Percentiles rank a stretch among this genome's conserved stretches.
phyloP scores from a whole-genome alignment of 345 rosid species.

The Pugionium dolabratum region DNA sequence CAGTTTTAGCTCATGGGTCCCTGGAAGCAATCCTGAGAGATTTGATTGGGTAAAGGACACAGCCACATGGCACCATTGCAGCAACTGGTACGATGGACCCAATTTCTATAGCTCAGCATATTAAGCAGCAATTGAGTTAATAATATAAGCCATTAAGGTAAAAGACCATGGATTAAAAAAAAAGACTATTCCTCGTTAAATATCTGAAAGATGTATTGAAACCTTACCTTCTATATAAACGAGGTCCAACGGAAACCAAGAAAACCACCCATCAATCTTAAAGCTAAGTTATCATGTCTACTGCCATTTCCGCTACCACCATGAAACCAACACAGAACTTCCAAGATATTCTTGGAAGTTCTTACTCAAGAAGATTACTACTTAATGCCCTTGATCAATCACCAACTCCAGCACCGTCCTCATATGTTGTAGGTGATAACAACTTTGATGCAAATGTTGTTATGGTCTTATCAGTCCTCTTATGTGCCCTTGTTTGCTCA shows the following conservation, averaged over 20 bases:
- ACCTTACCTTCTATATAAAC: slow-evolving; percentile 36
- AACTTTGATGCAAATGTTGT: slow-evolving; percentile 70
- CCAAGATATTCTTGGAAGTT: slow-evolving; percentile 35
- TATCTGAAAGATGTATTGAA: slow-evolving; percentile 22
- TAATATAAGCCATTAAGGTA: slow-evolving; percentile 14
- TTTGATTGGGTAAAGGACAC: slow-evolving; percentile 40
- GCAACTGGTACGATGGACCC: slow-evolving; percentile 39
- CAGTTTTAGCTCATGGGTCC: slow-evolving; percentile 38
- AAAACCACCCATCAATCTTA: slow-evolving; percentile 32
- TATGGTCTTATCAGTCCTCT: slow-evolving; percentile 5
- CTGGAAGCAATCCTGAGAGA: slow-evolving; percentile 34
- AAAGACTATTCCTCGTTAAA: slow-evolving; percentile 5
- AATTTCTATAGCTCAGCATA: slow-evolving; percentile 21
- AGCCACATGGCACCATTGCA: slow-evolving; percentile 40
- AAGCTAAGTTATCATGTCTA: slow-evolving; percentile 26
- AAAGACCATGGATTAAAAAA: slow-evolving; percentile 3
- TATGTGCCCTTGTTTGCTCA: slow-evolving; percentile 80
- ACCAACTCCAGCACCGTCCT: slow-evolving; percentile 39
- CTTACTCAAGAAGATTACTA: slow-evolving; percentile 34
- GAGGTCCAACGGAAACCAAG: slow-evolving; percentile 23
- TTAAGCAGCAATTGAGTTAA: slow-evolving; percentile 22
- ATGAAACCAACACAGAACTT: slow-evolving; percentile 26
- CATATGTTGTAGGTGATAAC: slow-evolving; percentile 33
- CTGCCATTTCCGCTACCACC: slow-evolving; percentile 17
- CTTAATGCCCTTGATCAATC: slow-evolving; percentile 9